phyloP scores from a whole-genome alignment of 208 protist species.

The Leishmania lainsoni region DNA sequence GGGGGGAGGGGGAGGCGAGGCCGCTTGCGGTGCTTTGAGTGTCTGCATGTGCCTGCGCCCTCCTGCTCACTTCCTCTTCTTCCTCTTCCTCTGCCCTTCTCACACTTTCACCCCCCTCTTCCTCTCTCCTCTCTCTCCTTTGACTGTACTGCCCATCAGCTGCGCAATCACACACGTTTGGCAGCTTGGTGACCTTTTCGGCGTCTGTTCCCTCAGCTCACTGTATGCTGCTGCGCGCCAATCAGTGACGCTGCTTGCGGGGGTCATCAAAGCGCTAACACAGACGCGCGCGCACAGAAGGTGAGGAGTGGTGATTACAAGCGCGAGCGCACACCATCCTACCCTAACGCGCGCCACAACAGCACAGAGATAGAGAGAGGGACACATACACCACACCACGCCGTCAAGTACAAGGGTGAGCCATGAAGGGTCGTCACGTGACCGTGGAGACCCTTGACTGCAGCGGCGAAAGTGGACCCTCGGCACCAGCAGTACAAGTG shows the following conservation, averaged over 20 bases:
- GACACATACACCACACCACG: neutral
- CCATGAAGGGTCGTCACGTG: conserved; percentile 27
- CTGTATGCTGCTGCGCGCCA: too few species aligned
- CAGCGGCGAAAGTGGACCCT: neutral
- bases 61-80: neutral
- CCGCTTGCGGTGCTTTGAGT: neutral
- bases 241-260: too few species aligned
- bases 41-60: too few species aligned
- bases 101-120: neutral
- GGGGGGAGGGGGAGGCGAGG: too few species aligned
- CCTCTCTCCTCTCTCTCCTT: too few species aligned
- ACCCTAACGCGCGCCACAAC: neutral
- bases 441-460: conserved; percentile 4
- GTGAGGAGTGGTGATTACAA: too few species aligned
- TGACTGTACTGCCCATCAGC: neutral
- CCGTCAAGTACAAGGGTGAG: neutral
- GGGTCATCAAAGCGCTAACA: too few species aligned
- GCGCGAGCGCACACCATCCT: too few species aligned
- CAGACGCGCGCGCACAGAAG: too few species aligned
- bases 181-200: too few species aligned
- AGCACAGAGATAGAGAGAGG: neutral
- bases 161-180: too few species aligned
- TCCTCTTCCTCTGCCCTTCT: neutral
- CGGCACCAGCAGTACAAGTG: neutral
- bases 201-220: too few species aligned